A percentile compares a stretch with the other conserved stretches of the same genome.
Conservation (phyloP, 306 rosid species). For the Lagenaria siceraria region DNA sequence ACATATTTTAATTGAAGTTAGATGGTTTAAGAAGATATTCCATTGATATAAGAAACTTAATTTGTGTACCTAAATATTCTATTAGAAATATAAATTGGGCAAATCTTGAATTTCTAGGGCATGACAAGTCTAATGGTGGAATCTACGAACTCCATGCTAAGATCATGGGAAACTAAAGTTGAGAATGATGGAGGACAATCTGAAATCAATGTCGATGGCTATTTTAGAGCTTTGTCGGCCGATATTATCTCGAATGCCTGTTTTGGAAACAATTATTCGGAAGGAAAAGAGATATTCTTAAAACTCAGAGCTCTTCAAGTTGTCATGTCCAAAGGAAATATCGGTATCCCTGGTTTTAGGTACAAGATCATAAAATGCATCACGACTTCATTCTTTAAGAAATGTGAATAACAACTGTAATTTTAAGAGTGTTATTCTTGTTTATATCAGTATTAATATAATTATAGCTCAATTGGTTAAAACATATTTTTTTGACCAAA, state of each 20-base stretch:
- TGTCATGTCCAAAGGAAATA: constrained; percentile 21
- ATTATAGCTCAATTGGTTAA: background rate
- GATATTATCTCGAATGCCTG: constrained; percentile 53
- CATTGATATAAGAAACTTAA: background rate
- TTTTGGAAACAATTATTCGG: constrained; percentile 52
- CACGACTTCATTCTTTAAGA: background rate
- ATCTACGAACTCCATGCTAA: constrained; percentile 24
- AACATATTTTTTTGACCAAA: background rate
- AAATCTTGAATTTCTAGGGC: constrained; percentile 24
- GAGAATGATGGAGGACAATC: constrained; percentile 23
- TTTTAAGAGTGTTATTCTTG: background rate
- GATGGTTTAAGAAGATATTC: background rate
- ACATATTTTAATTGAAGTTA: background rate
- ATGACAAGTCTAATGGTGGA: constrained; percentile 57
- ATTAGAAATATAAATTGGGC: background rate
- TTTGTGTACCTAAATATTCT: background rate
- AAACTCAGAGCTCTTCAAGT: constrained; percentile 49
- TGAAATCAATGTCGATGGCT: constrained; percentile 37
- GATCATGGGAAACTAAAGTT: constrained; percentile 42
- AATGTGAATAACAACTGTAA: background rate
- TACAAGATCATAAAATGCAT: background rate
- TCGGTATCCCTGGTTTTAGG: constrained; percentile 56
- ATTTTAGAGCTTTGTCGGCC: constrained; percentile 42
- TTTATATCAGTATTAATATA: background rate
- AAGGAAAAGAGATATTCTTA: constrained; percentile 49